Conservation (phyloP, 208 protist species). For the Strigomonas oncopelti region DNA sequence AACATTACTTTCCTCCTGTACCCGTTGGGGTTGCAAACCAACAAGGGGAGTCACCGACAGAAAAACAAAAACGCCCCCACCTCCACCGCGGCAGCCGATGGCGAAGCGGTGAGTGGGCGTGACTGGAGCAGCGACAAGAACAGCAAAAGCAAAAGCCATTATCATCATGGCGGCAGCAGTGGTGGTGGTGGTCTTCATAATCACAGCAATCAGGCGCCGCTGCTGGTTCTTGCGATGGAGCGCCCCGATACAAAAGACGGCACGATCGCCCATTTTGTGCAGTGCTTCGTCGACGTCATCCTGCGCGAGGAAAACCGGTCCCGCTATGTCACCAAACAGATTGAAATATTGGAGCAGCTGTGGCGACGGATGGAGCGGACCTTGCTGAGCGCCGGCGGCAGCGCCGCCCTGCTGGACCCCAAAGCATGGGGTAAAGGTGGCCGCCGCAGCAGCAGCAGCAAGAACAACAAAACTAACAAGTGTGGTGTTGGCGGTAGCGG, state of each 20-base stretch:
- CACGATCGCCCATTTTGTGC: slow-evolving; percentile 66
- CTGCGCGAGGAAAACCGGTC: slow-evolving; percentile 67
- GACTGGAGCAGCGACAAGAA: slow-evolving; percentile 6
- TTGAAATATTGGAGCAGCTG: slow-evolving; percentile 39
- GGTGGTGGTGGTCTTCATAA: not conserved
- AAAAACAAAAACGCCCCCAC: not conserved
- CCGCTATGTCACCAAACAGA: slow-evolving; percentile 53
- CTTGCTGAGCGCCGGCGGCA: slow-evolving; percentile 12
- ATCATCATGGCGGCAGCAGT: not conserved
- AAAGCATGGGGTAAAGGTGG: too few relatives aligned
- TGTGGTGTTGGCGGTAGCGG: too few relatives aligned
- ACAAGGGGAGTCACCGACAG: not conserved
- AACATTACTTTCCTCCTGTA: slow-evolving; percentile 72
- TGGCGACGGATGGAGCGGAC: slow-evolving; percentile 10
- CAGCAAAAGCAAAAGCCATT: not conserved
- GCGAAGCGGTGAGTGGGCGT: not conserved
- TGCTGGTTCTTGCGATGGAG: slow-evolving; percentile 75
- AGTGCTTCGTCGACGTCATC: slow-evolving; percentile 76
- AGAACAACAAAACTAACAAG: too few relatives aligned
- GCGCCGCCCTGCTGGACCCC: not conserved
- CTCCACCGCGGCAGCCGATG: not conserved
- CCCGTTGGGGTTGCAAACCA: slow-evolving; percentile 23
- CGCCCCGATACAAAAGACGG: slow-evolving; percentile 57
- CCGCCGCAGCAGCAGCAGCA: too few relatives aligned
- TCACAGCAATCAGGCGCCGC: slow-evolving; percentile 14